Percentiles rank a stretch among this genome's conserved stretches.
These are phyloP conservation scores for Globisporangium canariense DNA, from an alignment of 352 stramenopile species.

Conservation along the genomic window DNA sequence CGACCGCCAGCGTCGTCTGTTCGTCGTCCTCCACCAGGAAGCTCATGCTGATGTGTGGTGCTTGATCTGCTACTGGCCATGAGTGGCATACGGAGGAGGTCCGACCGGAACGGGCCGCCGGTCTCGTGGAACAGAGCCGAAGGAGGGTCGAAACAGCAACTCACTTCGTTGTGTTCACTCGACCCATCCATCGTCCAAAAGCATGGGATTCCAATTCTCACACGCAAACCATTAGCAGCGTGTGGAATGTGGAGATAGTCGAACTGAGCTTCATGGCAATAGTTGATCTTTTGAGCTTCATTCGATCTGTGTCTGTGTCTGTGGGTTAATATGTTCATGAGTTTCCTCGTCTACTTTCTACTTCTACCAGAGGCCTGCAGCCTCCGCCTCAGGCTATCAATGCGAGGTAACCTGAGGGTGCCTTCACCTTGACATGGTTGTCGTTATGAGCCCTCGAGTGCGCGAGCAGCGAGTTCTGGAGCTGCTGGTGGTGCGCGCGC, in stretches of 20 bases:
- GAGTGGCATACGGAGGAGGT: too few species aligned
- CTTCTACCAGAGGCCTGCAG: neutral
- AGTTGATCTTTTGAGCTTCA: neutral
- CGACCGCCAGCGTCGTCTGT: slow-evolving; percentile 4
- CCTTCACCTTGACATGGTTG: neutral
- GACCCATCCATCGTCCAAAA: too few species aligned
- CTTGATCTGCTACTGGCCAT: too few species aligned
- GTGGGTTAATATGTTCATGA: neutral
- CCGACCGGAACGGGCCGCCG: too few species aligned
- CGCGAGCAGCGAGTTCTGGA: slow-evolving; percentile 11
- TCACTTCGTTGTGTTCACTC: too few species aligned
- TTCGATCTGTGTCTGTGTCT: neutral
- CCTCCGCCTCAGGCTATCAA: neutral
- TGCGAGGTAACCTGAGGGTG: neutral
- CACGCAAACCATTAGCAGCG: too few species aligned
- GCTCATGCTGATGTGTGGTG: too few species aligned
- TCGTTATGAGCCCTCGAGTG: neutral
- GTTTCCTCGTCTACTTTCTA: neutral
- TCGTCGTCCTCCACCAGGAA: neutral
- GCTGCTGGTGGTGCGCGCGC: slow-evolving; percentile 14
- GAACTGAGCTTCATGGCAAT: too few species aligned
- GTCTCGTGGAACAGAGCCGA: too few species aligned
- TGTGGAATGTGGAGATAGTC: too few species aligned
- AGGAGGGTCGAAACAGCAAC: too few species aligned
- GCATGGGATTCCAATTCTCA: too few species aligned